These are phyloP conservation scores for Coniophora puteana DNA, from an alignment of 1,284 basidiomycete species.

Conservation along the genomic window DNA sequence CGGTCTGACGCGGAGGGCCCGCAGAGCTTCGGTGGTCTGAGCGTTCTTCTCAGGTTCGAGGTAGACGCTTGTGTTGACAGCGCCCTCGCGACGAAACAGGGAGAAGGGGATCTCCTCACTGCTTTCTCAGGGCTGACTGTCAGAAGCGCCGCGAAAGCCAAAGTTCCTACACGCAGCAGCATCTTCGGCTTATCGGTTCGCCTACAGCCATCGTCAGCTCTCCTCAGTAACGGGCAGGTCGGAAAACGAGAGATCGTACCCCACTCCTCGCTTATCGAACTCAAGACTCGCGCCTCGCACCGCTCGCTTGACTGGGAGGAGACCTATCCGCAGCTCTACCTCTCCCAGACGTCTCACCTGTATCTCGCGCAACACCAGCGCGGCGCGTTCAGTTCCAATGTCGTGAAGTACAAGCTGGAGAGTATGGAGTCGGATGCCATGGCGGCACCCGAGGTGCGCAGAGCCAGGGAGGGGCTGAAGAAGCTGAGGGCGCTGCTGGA, in stretches of 20 bases:
- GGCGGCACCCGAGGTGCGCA: too few species aligned
- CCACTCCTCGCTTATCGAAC: constrained; percentile 35
- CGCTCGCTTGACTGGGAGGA: constrained; percentile 33
- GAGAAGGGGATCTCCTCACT: constrained; percentile 21
- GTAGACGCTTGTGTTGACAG: constrained; percentile 27
- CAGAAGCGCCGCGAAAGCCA: constrained; percentile 2
- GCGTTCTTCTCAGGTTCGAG: constrained; percentile 28
- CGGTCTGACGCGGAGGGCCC: neutral
- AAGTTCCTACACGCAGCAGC: neutral
- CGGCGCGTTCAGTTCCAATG: constrained; percentile 28
- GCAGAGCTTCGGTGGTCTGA: constrained; percentile 29
- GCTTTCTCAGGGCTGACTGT: constrained; percentile 26
- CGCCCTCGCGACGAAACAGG: constrained; percentile 7
- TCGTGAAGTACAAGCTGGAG: constrained; percentile 24
- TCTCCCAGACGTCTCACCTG: constrained; percentile 36
- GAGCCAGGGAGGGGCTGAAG: too few species aligned
- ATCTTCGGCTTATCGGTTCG: too few species aligned
- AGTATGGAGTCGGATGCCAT: constrained; percentile 20
- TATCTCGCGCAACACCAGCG: constrained; percentile 31
- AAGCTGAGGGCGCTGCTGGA: constrained; percentile 25
- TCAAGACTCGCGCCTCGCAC: constrained; percentile 32
- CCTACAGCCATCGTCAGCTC: too few species aligned
- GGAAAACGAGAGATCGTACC: constrained; percentile 24
- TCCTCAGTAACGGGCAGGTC: too few species aligned
- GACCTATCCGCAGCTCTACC: constrained; percentile 35